Conservation (phyloP, 805 yeast genomes). For the Candida boidinii region DNA sequence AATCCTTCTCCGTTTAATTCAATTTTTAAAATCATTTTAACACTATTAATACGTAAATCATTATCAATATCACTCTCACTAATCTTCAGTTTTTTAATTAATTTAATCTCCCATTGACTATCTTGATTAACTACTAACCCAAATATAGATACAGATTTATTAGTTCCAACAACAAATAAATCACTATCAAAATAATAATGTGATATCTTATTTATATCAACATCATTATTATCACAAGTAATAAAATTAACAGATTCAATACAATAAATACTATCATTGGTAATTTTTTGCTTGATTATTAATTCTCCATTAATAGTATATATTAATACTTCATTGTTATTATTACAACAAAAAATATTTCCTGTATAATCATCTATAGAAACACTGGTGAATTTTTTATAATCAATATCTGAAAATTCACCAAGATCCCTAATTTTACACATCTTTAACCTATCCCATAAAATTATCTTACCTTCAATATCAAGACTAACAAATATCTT, state of each 20-base stretch:
- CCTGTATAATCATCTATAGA: slow-evolving; percentile 52
- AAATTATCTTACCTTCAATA: slow-evolving; percentile 38
- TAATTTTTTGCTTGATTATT: slow-evolving; percentile 19
- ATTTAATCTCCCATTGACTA: slow-evolving; percentile 17
- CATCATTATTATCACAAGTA: slow-evolving; percentile 20
- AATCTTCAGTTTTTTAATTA: slow-evolving; percentile 10
- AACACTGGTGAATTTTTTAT: slow-evolving; percentile 21
- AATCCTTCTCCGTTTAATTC: slow-evolving; percentile 26
- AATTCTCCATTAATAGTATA: slow-evolving; percentile 48
- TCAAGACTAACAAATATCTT: slow-evolving; percentile 51
- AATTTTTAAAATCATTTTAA: slow-evolving; percentile 25
- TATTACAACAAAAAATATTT: slow-evolving; percentile 31
- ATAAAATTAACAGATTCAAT: slow-evolving; percentile 2
- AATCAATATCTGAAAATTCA: slow-evolving; percentile 10
- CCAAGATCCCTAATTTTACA: slow-evolving; percentile 37
- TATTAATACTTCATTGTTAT: slow-evolving; percentile 19
- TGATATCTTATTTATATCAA: no score
- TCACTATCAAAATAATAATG: slow-evolving; percentile 30
- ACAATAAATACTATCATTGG: slow-evolving; percentile 2
- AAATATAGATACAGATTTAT: slow-evolving; percentile 17
- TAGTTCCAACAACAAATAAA: slow-evolving; percentile 28
- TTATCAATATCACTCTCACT: no score
- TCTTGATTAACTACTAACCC: slow-evolving; percentile 3
- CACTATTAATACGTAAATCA: slow-evolving; percentile 20
- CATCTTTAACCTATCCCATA: slow-evolving; percentile 59